A percentile compares a stretch with the other conserved stretches of the same genome.
These are phyloP conservation scores for Candida loeiensis DNA, from an alignment of 805 yeast genomes.

Conservation along the genomic window DNA sequence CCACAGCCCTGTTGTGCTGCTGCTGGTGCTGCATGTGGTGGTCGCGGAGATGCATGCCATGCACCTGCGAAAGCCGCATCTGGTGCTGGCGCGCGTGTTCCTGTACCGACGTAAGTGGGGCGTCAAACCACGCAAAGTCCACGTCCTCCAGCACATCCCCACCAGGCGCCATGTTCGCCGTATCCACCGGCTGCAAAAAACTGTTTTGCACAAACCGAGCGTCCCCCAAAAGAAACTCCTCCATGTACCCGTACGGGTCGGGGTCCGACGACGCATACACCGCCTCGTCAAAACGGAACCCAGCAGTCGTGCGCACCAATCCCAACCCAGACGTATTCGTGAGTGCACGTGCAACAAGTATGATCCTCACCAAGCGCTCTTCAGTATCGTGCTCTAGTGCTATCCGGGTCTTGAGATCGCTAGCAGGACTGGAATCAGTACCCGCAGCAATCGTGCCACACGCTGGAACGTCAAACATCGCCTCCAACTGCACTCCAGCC, in stretches of 20 bases:
- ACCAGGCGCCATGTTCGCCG: conserved; percentile 26
- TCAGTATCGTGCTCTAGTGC: conserved; percentile 42
- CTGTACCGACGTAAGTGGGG: neutral
- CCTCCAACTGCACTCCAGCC: conserved; percentile 53
- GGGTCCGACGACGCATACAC: conserved; percentile 24
- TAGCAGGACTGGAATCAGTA: conserved; percentile 4
- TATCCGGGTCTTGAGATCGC: conserved; percentile 15
- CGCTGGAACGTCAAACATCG: conserved; percentile 61
- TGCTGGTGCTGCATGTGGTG: conserved; percentile 4
- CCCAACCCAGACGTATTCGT: conserved; percentile 56
- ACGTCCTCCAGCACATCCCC: conserved; percentile 12
- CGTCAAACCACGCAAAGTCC: conserved; percentile 26
- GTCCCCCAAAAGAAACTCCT: conserved; percentile 38
- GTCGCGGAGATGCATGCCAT: neutral
- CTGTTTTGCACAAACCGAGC: conserved; percentile 40
- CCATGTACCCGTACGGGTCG: conserved; percentile 24
- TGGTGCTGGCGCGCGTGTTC: conserved; percentile 1
- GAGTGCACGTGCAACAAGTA: conserved; percentile 48
- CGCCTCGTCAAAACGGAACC: conserved; percentile 41
- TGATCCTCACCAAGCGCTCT: conserved; percentile 49
- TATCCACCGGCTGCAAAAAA: conserved; percentile 34
- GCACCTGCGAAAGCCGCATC: neutral
- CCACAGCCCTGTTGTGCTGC: neutral
- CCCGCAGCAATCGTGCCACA: conserved; percentile 47
- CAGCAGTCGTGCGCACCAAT: conserved; percentile 42